A percentile compares a stretch with the other conserved stretches of the same genome.
Evolutionary conservation across 1,284 basidiomycete genomes (phyloP).

Genomic region (Ceratobasidium sp.): DNA sequence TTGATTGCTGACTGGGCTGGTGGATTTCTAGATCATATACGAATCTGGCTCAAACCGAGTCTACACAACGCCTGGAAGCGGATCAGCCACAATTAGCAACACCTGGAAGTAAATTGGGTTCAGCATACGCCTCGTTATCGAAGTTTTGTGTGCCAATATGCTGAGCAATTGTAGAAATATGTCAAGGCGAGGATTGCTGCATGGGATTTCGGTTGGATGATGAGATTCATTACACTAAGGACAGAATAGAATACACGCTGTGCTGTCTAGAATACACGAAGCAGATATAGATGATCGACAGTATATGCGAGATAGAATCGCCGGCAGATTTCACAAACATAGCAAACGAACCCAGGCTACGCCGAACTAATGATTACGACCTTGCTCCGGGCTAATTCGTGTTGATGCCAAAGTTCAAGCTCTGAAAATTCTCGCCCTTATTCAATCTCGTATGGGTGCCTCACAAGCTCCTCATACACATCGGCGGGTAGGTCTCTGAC

Average conservation of each 20-base stretch:
- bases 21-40: background rate
- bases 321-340: background rate
- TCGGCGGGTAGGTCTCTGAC: constrained; percentile 90
- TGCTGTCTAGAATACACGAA: background rate
- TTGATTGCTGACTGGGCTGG: background rate
- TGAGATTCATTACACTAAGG: background rate
- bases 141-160: no score
- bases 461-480: constrained; percentile 90
- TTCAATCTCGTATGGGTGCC: constrained; percentile 82
- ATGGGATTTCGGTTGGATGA: no score
- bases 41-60: constrained; percentile 14
- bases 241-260: background rate
- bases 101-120: constrained; percentile 10
- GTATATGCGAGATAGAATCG: background rate
- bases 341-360: background rate
- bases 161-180: no score
- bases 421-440: background rate
- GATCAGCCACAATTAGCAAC: constrained; percentile 9
- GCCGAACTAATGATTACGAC: background rate
- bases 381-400: background rate
- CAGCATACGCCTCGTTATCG: no score
- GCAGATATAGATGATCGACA: background rate
- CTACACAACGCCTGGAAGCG: constrained; percentile 13
- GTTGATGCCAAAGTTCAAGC: no score
- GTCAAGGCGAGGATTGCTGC: no score